These are phyloP conservation scores for Coemansia javaensis DNA, from an alignment of 192 early-diverging fungal genomes.

Conservation along the genomic window DNA sequence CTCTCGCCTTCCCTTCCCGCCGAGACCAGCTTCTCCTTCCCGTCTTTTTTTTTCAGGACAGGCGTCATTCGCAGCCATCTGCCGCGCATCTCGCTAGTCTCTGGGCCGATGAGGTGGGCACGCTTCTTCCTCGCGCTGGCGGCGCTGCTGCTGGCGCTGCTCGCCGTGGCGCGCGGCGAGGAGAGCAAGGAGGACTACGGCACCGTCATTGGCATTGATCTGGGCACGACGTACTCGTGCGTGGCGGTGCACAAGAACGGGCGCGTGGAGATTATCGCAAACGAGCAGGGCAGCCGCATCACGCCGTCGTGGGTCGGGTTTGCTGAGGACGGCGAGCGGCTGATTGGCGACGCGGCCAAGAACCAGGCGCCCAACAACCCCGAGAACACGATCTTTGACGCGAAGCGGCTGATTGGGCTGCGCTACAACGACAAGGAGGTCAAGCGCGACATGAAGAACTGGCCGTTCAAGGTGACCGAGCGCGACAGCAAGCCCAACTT, in stretches of 20 bases:
- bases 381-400: conserved; percentile 88
- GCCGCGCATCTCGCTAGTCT: too few species aligned
- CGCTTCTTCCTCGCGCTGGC: conserved; percentile 48
- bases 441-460: conserved; percentile 91
- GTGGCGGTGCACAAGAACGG: conserved; percentile 92
- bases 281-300: conserved; percentile 95
- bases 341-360: conserved; percentile 93
- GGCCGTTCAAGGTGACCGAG: conserved; percentile 84
- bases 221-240: conserved; percentile 93
- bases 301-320: conserved; percentile 94
- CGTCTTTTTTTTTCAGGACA: conserved; percentile 7
- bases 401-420: conserved; percentile 89
- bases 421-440: conserved; percentile 87
- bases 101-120: conserved; percentile 41
- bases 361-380: conserved; percentile 90
- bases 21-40: neutral
- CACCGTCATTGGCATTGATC: conserved; percentile 87
- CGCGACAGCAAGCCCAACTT: conserved; percentile 81
- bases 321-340: conserved; percentile 78
- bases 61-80: neutral
- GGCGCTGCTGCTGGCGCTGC: conserved; percentile 36
- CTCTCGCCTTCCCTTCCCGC: too few species aligned
- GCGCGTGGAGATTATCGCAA: conserved; percentile 95
- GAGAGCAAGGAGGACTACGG: conserved; percentile 48
- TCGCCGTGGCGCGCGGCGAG: conserved; percentile 38